phyloP scores from a whole-genome alignment of 345 rosid genomes.

The Lumnitzera littorea region DNA sequence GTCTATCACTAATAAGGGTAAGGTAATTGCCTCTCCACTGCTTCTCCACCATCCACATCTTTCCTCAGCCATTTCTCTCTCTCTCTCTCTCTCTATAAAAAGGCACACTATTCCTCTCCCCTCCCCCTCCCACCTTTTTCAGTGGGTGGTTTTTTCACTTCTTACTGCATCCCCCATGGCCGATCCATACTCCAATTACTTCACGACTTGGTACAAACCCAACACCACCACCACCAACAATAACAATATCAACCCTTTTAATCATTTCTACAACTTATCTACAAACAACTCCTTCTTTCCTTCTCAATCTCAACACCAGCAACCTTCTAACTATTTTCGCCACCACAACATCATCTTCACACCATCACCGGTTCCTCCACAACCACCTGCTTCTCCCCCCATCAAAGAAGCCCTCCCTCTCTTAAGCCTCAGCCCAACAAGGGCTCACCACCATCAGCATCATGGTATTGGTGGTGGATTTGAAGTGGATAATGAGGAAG shows the following conservation, averaged over 20 bases:
- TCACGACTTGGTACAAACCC: slow-evolving; percentile 42
- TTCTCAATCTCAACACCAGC: neutral
- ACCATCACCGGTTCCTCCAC: slow-evolving; percentile 10
- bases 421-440: slow-evolving; percentile 57
- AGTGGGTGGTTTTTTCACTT: neutral
- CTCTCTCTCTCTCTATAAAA: slow-evolving; percentile 26
- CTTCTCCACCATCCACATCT: no score
- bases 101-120: slow-evolving; percentile 23
- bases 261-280: slow-evolving; percentile 3
- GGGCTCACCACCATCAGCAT: slow-evolving; percentile 12
- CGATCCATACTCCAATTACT: slow-evolving; percentile 77
- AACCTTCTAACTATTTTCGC: neutral
- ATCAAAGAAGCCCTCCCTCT: slow-evolving; percentile 84
- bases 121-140: slow-evolving; percentile 4
- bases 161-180: slow-evolving; percentile 42
- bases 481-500: neutral
- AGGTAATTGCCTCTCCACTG: no score
- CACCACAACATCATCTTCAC: neutral
- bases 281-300: neutral
- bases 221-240: slow-evolving; percentile 18
- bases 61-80: slow-evolving; percentile 15
- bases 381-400: slow-evolving; percentile 78
- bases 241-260: slow-evolving; percentile 2
- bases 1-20: no score
- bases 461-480: slow-evolving; percentile 6